Evolutionary conservation across 345 rosid species (phyloP), one percentile per base, ranked within the genome.

Genomic region (Lepidium aucheri): DNA sequence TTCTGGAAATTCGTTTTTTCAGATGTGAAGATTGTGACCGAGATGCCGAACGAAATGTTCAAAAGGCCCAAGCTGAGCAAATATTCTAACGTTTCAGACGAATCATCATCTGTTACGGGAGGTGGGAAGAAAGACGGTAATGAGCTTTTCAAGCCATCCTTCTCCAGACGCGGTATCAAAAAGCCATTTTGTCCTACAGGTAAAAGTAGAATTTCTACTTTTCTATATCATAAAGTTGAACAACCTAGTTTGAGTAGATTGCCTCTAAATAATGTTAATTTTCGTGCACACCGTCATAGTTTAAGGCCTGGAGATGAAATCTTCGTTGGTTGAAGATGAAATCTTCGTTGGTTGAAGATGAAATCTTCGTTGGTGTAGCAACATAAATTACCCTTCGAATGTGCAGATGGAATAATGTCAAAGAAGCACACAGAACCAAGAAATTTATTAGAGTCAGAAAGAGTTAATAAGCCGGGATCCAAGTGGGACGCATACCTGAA

Each of bases 11-110:
- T 43, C 34, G 83, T 60, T 55, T 55, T 28, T 50, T 41, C 72
- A 39, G 86, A 64, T 63, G 41, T 72, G 20, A 65, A 72, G 74
- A 74, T 83, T 68, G 83, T 81, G 65, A 82, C 83, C 17, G 93
- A 81, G 66, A 70, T 78, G 74, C 79, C 88, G 0, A 69, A 60
- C 0, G 77, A 56, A 30, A 69, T 71, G 80, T 78, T 82, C 46
- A 85, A 88, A 69, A 91, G 60, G 45, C 76, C 86, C n/a, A 86
- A 78, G 73, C 65, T 82, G 56, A 83, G 28, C 30, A 74, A 54
- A 24, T 22, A 61, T 39, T 61, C 55, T 12, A 55, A 14, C 52
- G 74, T 0, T 66, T 28, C 32, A 28, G 38, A 5, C 10, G 46
- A 6, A 3, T 3, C 57, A 4, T 67, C 63, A 15, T 28, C 52